phyloP scores from a whole-genome alignment of 2,329 filamentous ascomycete genomes.

The Ceratocystis destructans region DNA sequence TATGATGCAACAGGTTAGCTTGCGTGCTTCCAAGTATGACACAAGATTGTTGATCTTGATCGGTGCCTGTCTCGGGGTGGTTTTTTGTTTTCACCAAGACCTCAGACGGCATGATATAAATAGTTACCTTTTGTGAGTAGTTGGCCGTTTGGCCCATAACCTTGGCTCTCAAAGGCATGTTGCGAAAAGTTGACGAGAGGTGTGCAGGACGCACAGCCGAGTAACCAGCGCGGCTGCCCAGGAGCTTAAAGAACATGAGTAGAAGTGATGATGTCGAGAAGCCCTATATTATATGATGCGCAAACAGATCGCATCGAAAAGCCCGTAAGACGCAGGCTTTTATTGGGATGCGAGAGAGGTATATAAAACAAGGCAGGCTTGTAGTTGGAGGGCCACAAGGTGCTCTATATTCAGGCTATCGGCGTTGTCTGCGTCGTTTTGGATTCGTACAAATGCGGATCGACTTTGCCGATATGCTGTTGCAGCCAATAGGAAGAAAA shows the following conservation, averaged over 20 bases:
- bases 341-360: conserved; percentile 34
- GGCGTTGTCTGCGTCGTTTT: background rate
- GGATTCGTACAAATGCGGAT: background rate
- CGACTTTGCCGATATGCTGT: background rate
- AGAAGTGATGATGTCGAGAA: conserved; percentile 5
- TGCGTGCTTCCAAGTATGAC: background rate
- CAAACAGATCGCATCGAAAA: conserved; percentile 11
- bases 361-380: background rate
- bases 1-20: background rate
- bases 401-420: background rate
- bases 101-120: background rate
- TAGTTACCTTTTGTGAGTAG: conserved; percentile 14
- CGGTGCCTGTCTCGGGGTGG: background rate
- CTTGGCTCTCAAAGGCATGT: conserved; percentile 74
- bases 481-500: background rate
- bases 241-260: conserved; percentile 15
- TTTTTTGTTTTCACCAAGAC: background rate
- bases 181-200: conserved; percentile 27
- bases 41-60: background rate
- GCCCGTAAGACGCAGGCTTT: conserved; percentile 27
- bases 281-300: conserved; percentile 7
- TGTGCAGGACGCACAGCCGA: conserved; percentile 34
- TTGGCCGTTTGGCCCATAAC: conserved; percentile 27
- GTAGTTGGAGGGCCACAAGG: background rate
- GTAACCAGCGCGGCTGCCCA: conserved; percentile 35